Conservation (phyloP, 164 flowering plant genomes). For the Dillenia turbinata region DNA sequence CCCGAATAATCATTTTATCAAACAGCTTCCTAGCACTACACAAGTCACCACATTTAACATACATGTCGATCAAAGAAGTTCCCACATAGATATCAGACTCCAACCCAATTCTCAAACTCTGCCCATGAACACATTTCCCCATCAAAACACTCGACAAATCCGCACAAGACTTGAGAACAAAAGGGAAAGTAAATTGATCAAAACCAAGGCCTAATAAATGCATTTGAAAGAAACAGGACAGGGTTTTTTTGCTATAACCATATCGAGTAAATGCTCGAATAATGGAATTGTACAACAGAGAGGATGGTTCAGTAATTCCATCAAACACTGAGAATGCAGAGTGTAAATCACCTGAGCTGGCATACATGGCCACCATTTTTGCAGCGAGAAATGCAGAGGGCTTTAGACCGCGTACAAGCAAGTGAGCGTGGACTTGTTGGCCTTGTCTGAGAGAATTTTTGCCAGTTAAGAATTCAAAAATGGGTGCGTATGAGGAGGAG, state of each 20-base stretch:
- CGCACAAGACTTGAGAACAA: slow-evolving; percentile 44
- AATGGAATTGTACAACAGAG: slow-evolving; percentile 40
- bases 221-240: slow-evolving; percentile 23
- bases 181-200: slow-evolving; percentile 51
- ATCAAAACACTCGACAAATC: slow-evolving; percentile 15
- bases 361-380: slow-evolving; percentile 56
- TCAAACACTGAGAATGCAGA: slow-evolving; percentile 27
- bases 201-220: slow-evolving; percentile 19
- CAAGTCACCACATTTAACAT: slow-evolving; percentile 42
- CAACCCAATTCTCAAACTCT: slow-evolving; percentile 34
- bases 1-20: slow-evolving; percentile 36
- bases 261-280: slow-evolving; percentile 34
- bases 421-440: slow-evolving; percentile 45
- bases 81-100: slow-evolving; percentile 43
- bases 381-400: slow-evolving; percentile 40
- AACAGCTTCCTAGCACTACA: slow-evolving; percentile 30
- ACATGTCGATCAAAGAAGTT: slow-evolving; percentile 50
- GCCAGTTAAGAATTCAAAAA: slow-evolving; percentile 41
- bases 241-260: slow-evolving; percentile 16
- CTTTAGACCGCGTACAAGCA: slow-evolving; percentile 33
- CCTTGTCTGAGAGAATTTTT: slow-evolving; percentile 31
- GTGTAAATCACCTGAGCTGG: slow-evolving; percentile 41
- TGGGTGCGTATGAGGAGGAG: slow-evolving; percentile 24
- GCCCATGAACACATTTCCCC: slow-evolving; percentile 41
- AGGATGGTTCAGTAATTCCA: slow-evolving; percentile 15